Conservation (phyloP, 2,329 filamentous ascomycete species). For the Pseudonectria buxi region DNA sequence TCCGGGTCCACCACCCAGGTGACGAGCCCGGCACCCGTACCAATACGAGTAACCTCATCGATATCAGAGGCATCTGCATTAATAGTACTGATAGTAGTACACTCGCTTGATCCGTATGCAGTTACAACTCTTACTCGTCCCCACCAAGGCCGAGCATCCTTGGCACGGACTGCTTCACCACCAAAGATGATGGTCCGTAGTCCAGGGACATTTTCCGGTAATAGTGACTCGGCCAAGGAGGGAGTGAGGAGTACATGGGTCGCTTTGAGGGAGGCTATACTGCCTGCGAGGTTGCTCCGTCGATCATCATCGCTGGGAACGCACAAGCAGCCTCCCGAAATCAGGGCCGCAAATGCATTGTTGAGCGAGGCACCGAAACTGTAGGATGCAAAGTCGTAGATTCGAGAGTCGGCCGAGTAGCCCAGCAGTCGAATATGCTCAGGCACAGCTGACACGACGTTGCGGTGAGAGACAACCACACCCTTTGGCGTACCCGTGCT, state of each 20-base stretch:
- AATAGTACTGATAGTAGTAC: slow-evolving; percentile 1
- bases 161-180: slow-evolving; percentile 39
- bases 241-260: slow-evolving; percentile 31
- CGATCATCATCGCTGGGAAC: slow-evolving; percentile 47
- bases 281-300: slow-evolving; percentile 37
- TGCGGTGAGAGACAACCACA: slow-evolving; percentile 6
- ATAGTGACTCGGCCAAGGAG: slow-evolving; percentile 36
- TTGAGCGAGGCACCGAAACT: slow-evolving; percentile 14
- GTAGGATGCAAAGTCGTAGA: slow-evolving; percentile 16
- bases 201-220: slow-evolving; percentile 33
- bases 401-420: slow-evolving; percentile 7
- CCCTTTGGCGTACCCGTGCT: slow-evolving; percentile 10
- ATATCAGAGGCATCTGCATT: neutral
- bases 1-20: slow-evolving; percentile 15
- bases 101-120: slow-evolving; percentile 4
- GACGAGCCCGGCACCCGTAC: neutral
- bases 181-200: slow-evolving; percentile 37
- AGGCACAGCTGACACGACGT: slow-evolving; percentile 4
- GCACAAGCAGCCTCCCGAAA: slow-evolving; percentile 40
- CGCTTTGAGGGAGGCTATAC: slow-evolving; percentile 34
- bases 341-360: slow-evolving; percentile 9
- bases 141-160: slow-evolving; percentile 29
- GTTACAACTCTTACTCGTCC: slow-evolving; percentile 17
- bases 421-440: slow-evolving; percentile 1
- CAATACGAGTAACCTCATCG: neutral